Base-by-base conservation (phyloP, 2,329 filamentous ascomycete species). In the Bipolaris bicolor region DNA sequence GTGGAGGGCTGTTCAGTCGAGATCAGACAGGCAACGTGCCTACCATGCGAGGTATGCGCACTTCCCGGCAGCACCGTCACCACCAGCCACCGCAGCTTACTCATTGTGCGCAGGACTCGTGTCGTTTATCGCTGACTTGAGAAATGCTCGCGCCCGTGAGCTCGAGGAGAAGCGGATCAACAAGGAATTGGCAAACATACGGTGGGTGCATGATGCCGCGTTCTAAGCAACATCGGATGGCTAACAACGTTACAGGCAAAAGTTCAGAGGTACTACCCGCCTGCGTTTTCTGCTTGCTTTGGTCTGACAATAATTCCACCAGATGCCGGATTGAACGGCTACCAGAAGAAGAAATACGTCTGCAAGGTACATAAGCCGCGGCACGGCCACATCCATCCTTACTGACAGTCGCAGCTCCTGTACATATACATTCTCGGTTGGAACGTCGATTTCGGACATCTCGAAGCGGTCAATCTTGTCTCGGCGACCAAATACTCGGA, bases 291-390 rank as follows among this genome's bases (percentile, higher is more conserved):
- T 43, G 29, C 22, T 52, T 52, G 43, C 53, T 37, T 37, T 55
- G 36, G 15, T 50, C 62, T 71, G 49, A 70, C 60, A 45, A 34
- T 31, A 50, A 11, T 24, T 11, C 60, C 43, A 48, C 44, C 51
- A 88, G 91, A 95, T 77, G 93, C 92, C 64, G 95, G 85, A 74
- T 82, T 99, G 57, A 97, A 90, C 75, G 96, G 95, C 65, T 99
- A 99, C 76, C 92, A 97, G 83, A 97, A 96, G 84, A 99, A 99
- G 86, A 99, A 99, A 90, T 99, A 99, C 76, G 95, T 99, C 66
- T 99, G 95, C 91, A 99, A 99, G 83, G 85, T 87, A 80, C 22
- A 15, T 29, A 26, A 11, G 7, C 51, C 29, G 33, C 31, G 20
- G 16, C 29, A 31, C 36, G 39, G 15, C 6, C 34, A 56, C 20